Evolutionary conservation across 345 rosid species (phyloP).

Genomic region (Brassica incana): DNA sequence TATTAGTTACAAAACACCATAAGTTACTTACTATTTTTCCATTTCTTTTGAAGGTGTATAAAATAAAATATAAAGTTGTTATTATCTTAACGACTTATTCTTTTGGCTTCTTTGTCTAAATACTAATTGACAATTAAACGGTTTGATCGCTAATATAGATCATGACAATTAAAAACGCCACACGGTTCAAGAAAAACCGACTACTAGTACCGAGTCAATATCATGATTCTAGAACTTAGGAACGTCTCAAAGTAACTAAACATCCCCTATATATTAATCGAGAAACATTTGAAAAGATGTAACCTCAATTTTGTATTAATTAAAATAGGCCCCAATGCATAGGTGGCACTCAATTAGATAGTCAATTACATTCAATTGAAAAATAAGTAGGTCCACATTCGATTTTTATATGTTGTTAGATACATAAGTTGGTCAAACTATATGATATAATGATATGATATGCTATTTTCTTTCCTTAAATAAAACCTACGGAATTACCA

Average conservation of each 20-base stretch:
- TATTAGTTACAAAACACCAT: not conserved
- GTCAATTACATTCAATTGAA: too few relatives aligned
- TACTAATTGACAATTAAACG: not conserved
- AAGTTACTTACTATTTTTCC: not conserved
- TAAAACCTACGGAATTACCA: too few relatives aligned
- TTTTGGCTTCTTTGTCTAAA: constrained; percentile 5
- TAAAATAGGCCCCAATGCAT: too few relatives aligned
- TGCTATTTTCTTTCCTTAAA: too few relatives aligned
- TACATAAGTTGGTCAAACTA: too few relatives aligned
- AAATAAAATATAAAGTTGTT: not conserved
- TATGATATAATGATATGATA: too few relatives aligned
- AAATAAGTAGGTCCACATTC: too few relatives aligned
- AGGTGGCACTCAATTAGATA: too few relatives aligned
- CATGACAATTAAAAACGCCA: constrained; percentile 8
- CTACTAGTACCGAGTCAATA: constrained; percentile 20
- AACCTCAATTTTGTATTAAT: too few relatives aligned
- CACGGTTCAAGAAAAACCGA: not conserved
- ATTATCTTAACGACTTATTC: constrained; percentile 11
- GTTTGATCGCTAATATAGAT: not conserved
- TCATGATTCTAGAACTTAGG: constrained; percentile 26
- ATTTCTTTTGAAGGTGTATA: not conserved
- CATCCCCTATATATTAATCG: too few relatives aligned
- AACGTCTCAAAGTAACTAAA: not conserved
- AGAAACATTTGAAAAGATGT: too few relatives aligned
- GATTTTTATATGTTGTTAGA: too few relatives aligned